Conservation (phyloP, 2,329 filamentous ascomycete species). For the Dothideomycetes sp. region DNA sequence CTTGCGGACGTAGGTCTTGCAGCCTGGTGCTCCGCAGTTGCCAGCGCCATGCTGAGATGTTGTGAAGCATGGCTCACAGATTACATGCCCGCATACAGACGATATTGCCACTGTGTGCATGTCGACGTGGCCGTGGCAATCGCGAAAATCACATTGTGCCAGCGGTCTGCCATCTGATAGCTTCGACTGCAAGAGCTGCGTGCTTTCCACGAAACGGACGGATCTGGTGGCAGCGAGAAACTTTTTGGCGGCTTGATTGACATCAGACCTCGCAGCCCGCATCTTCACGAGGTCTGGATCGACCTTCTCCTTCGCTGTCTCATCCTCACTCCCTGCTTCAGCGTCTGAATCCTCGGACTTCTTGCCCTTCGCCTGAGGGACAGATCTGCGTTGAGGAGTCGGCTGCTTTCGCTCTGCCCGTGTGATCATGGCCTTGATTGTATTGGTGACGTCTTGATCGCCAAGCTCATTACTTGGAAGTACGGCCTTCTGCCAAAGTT, state of each 20-base stretch:
- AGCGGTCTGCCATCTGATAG: too few species aligned
- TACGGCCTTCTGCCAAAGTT: conserved; percentile 11
- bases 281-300: too few species aligned
- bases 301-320: too few species aligned
- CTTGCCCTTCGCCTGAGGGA: too few species aligned
- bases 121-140: neutral
- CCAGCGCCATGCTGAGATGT: conserved; percentile 16
- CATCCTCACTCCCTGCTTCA: too few species aligned
- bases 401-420: too few species aligned
- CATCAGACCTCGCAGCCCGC: too few species aligned
- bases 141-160: neutral
- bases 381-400: too few species aligned
- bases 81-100: conserved; percentile 39
- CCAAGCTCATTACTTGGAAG: conserved; percentile 13
- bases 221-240: too few species aligned
- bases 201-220: conserved; percentile 1
- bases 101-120: conserved; percentile 23
- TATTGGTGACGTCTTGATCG: conserved; percentile 18
- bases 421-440: conserved; percentile 7
- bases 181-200: neutral
- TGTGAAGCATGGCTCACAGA: conserved; percentile 33
- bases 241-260: too few species aligned
- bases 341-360: too few species aligned
- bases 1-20: conserved; percentile 25
- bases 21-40: conserved; percentile 29